phyloP scores from a whole-genome alignment of 202 grass and related monocot genomes.

The Digitaria exilis region DNA sequence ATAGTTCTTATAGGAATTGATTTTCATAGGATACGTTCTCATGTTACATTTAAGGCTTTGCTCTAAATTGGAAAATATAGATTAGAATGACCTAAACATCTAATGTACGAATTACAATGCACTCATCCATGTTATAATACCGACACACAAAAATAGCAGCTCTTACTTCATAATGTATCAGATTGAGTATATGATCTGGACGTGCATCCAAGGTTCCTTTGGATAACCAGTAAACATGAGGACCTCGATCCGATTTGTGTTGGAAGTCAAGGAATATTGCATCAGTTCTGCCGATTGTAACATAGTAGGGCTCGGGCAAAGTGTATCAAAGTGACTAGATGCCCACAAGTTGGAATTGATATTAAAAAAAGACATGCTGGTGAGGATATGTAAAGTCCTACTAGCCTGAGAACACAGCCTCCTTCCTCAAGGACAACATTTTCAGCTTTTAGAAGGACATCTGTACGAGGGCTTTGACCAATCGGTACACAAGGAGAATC shows the following conservation, averaged over 20 bases:
- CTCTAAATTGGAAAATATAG: background rate
- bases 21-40: too few species aligned
- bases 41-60: too few species aligned
- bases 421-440: constrained; percentile 70
- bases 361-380: background rate
- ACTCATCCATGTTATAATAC: background rate
- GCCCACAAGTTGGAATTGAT: background rate
- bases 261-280: constrained; percentile 46
- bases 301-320: background rate
- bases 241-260: constrained; percentile 84
- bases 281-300: constrained; percentile 16
- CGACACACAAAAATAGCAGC: constrained; percentile 35
- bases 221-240: constrained; percentile 70
- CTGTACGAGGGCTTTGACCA: constrained; percentile 73
- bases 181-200: constrained; percentile 88
- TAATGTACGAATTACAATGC: background rate
- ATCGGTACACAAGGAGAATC: constrained; percentile 69
- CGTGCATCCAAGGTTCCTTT: constrained; percentile 83
- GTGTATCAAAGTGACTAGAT: background rate
- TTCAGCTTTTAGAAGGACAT: constrained; percentile 88
- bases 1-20: too few species aligned
- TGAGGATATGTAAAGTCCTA: constrained; percentile 97
- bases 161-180: constrained; percentile 92
- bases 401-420: constrained; percentile 83
- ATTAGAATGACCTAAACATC: background rate